Base-by-base conservation (phyloP, 2,329 filamentous ascomycete species). In the Biscogniauxia sp. region DNA sequence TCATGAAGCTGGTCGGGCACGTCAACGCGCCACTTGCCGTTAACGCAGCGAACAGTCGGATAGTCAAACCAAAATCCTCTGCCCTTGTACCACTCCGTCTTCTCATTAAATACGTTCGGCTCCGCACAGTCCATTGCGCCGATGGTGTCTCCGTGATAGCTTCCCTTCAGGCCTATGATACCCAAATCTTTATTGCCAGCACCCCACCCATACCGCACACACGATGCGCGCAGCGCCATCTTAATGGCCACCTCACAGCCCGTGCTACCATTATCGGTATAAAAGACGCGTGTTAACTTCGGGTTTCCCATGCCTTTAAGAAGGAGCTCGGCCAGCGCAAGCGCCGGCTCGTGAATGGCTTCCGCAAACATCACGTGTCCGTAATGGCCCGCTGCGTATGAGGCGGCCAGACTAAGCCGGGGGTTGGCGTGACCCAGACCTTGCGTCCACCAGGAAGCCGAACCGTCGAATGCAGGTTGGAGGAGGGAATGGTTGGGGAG, bases 371-470 rank as follows among this genome's bases (percentile, higher is more conserved):
- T 95, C 66, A 95, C 90, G 74, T 96, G 92, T 0, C 92, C 92
- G 69, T 95, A 96, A 26, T 91, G 83, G 7, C 92, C 91, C 1
- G 92, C 90, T 0, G 92, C 91, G 70, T 95, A 88, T 0, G 92
- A 90, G 1, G 91, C 91, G 0, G 90, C 87, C 1, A 95, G 82
- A 0, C 90, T 84, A 0, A 96, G 79, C 0, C 81, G 77, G 0
- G 91, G 84, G 67, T 91, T 93, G 5, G 88, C 89, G 66, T 96
- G 92, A 1, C 92, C 92, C 0, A 96, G 82, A 1, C 92, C 92
- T 74, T 96, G 92, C 0, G 92, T 96, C 92, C 92, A 96, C 92
- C 92, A 96, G 0, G 91, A 94, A 0, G 91, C 91, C 0, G 91
- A 95, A 2, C 89, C 92, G 67, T 96, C 92, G 58, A 95, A 93